These are phyloP conservation scores for Aciculosporium take DNA, from an alignment of 2,329 filamentous ascomycete genomes.

Conservation along the genomic window DNA sequence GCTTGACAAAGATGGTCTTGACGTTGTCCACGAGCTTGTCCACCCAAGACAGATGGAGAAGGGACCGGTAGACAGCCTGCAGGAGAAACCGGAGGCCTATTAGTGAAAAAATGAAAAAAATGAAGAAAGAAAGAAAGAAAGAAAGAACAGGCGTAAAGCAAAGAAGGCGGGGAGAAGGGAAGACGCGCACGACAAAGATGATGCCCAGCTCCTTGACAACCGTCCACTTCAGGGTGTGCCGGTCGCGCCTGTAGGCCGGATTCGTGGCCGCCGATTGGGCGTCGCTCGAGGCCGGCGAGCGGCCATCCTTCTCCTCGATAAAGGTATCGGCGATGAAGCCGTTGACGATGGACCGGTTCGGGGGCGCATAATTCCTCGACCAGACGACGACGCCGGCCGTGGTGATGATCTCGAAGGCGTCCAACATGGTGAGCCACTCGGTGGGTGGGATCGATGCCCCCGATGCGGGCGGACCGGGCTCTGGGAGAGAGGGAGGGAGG, in stretches of 20 bases:
- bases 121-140: not conserved
- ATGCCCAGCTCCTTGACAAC: constrained; percentile 82
- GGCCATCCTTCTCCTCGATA: constrained; percentile 76
- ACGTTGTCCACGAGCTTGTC: constrained; percentile 95
- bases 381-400: constrained; percentile 94
- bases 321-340: constrained; percentile 92
- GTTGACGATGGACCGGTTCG: constrained; percentile 77
- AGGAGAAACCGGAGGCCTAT: not conserved
- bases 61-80: constrained; percentile 89
- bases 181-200: constrained; percentile 66
- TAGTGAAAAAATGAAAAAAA: not conserved
- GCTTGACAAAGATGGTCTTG: constrained; percentile 75
- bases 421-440: constrained; percentile 78
- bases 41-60: constrained; percentile 91
- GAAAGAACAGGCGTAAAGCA: not conserved
- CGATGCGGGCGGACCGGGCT: not conserved
- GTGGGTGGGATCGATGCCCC: constrained; percentile 2
- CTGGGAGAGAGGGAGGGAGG: not conserved
- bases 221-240: constrained; percentile 91
- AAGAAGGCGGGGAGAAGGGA: not conserved
- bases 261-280: constrained; percentile 46
- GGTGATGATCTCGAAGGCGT: constrained; percentile 92
- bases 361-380: constrained; percentile 72
- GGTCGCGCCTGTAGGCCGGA: constrained; percentile 73
- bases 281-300: constrained; percentile 44